phyloP scores from a whole-genome alignment of 306 rosid species.

The Ormosia emarginata region DNA sequence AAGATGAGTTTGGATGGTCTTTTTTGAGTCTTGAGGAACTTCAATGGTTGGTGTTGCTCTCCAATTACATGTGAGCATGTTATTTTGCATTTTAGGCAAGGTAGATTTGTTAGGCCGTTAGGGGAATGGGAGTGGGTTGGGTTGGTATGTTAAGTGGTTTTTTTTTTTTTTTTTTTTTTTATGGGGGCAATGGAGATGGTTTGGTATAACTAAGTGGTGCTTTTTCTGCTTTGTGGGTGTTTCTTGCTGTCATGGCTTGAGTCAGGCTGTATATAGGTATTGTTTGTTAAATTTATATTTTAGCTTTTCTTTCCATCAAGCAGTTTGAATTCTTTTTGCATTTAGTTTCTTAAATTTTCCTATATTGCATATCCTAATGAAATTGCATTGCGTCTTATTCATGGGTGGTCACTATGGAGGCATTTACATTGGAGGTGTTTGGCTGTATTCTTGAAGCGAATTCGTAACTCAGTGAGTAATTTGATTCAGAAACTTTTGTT shows the following conservation, averaged over 20 bases:
- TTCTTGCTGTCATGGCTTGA: not conserved
- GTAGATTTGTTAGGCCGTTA: not conserved
- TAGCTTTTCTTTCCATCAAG: not conserved
- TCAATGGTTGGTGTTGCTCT: not conserved
- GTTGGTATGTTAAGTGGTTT: too few relatives aligned
- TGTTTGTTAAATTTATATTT: not conserved
- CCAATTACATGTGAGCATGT: not conserved
- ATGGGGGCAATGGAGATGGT: too few relatives aligned
- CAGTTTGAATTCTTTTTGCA: not conserved
- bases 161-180: too few relatives aligned
- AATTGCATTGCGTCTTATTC: constrained; percentile 73
- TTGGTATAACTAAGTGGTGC: not conserved
- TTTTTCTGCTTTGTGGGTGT: not conserved
- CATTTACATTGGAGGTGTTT: constrained; percentile 57
- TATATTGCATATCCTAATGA: constrained; percentile 55
- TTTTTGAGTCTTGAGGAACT: not conserved
- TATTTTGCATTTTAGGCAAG: not conserved
- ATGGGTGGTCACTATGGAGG: constrained; percentile 71
- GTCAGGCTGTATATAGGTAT: not conserved
- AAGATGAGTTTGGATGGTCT: not conserved
- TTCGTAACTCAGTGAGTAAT: constrained; percentile 50
- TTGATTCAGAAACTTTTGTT: not conserved
- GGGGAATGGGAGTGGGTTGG: not conserved
- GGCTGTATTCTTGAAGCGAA: constrained; percentile 44
- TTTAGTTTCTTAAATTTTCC: constrained; percentile 19